Conservation (phyloP, 2,329 filamentous ascomycete genomes). For the Talaromyces sp. region DNA sequence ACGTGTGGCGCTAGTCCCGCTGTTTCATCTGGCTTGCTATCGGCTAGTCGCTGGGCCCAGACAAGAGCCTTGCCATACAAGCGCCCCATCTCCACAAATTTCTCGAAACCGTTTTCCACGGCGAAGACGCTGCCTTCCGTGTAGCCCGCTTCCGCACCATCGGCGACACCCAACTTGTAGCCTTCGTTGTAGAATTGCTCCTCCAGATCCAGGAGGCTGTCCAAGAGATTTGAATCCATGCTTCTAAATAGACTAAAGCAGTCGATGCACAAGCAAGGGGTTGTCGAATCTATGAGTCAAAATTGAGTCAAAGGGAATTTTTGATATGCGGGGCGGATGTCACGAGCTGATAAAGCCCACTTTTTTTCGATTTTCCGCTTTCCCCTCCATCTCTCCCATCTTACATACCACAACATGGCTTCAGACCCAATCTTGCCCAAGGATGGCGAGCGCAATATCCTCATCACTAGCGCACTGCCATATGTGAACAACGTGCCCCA, state of each 20-base stretch:
- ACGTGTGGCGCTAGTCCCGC: constrained; percentile 6
- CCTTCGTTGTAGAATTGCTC: constrained; percentile 80
- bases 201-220: constrained; percentile 62
- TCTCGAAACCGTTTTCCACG: constrained; percentile 90
- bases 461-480: constrained; percentile 88
- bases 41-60: constrained; percentile 74
- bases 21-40: constrained; percentile 22
- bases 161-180: constrained; percentile 71
- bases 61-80: constrained; percentile 77
- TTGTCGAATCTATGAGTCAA: constrained; percentile 7
- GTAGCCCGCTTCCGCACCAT: constrained; percentile 76
- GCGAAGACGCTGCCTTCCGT: constrained; percentile 90
- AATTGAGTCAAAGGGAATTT: constrained; percentile 14
- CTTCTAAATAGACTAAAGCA: neutral
- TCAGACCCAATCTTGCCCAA: constrained; percentile 60
- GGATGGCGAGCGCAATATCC: constrained; percentile 78
- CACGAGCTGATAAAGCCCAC: constrained; percentile 27
- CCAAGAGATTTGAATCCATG: constrained; percentile 56
- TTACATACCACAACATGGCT: constrained; percentile 29
- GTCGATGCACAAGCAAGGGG: neutral
- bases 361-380: constrained; percentile 67
- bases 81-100: constrained; percentile 78
- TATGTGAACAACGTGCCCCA: constrained; percentile 83
- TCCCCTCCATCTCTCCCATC: constrained; percentile 31
- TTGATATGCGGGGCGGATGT: constrained; percentile 27